Percentiles rank a stretch among this genome's conserved stretches.
These are phyloP conservation scores for Candida silvatica DNA, from an alignment of 805 yeast species.

Conservation along the genomic window DNA sequence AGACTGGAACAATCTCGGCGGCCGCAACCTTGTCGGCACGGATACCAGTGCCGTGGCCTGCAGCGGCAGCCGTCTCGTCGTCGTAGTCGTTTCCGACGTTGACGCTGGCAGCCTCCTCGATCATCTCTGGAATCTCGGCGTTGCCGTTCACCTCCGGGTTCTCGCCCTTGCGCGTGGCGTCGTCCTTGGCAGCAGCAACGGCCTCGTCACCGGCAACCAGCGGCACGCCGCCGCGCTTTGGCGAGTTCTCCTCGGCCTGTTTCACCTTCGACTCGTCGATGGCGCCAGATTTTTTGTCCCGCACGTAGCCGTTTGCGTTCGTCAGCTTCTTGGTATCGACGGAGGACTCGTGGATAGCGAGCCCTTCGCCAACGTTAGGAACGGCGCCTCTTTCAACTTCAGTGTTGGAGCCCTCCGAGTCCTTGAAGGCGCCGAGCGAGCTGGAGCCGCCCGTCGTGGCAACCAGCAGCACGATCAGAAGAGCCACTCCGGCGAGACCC, in stretches of 20 bases:
- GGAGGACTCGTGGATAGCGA: background rate
- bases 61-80: background rate
- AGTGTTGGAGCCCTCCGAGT: background rate
- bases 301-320: conserved; percentile 22
- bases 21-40: background rate
- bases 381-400: background rate
- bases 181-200: conserved; percentile 2
- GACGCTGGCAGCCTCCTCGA: no score
- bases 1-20: no score
- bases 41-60: no score
- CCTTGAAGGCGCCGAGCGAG: background rate
- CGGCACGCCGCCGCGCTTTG: conserved; percentile 6
- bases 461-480: conserved; percentile 29
- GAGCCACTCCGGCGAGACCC: conserved; percentile 31
- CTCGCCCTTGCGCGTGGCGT: background rate
- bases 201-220: conserved; percentile 10
- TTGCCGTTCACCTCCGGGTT: no score
- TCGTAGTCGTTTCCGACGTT: no score
- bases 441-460: conserved; percentile 10
- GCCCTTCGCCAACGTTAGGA: background rate
- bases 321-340: conserved; percentile 12
- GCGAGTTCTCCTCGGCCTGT: conserved; percentile 23
- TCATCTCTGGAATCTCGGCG: no score
- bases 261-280: conserved; percentile 35
- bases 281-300: conserved; percentile 23